These are phyloP conservation scores for Candida ficus DNA, from an alignment of 805 yeast species.

Conservation along the genomic window DNA sequence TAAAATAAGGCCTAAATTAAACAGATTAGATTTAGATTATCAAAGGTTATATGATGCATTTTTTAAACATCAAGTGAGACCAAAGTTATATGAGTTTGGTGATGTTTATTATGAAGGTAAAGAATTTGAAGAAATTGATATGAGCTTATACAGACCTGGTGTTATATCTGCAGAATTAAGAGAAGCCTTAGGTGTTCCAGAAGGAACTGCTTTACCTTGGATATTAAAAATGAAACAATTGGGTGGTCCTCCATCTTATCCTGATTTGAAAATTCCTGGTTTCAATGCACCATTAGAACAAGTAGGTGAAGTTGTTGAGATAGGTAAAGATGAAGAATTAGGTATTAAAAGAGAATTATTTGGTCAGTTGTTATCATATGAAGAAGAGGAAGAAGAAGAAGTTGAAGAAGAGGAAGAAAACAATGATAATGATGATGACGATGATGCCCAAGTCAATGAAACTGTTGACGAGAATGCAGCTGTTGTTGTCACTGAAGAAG, in stretches of 20 bases:
- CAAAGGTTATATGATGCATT: constrained; percentile 80
- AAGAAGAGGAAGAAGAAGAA: constrained; percentile 17
- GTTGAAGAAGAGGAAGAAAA: constrained; percentile 12
- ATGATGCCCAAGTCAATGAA: constrained; percentile 21
- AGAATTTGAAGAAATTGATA: constrained; percentile 44
- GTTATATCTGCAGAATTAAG: constrained; percentile 54
- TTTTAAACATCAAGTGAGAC: constrained; percentile 74
- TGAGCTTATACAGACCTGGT: constrained; percentile 58
- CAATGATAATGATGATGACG: constrained; percentile 9
- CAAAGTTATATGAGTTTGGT: constrained; percentile 63
- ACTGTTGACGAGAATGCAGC: constrained; percentile 11
- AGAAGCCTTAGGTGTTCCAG: constrained; percentile 63
- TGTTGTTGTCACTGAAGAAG: constrained; percentile 13
- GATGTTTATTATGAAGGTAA: constrained; percentile 77
- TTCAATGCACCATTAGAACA: constrained; percentile 37
- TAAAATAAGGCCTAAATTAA: constrained; percentile 85
- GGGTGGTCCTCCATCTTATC: constrained; percentile 86
- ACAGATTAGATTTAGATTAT: constrained; percentile 80
- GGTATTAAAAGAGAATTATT: constrained; percentile 20
- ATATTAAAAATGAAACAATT: constrained; percentile 54
- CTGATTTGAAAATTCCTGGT: constrained; percentile 54
- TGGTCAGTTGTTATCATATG: constrained; percentile 26
- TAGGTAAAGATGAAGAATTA: constrained; percentile 14
- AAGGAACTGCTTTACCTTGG: constrained; percentile 64
- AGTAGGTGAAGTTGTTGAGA: constrained; percentile 28